phyloP scores from a whole-genome alignment of 805 yeast species.

The Candida ipomoeae region DNA sequence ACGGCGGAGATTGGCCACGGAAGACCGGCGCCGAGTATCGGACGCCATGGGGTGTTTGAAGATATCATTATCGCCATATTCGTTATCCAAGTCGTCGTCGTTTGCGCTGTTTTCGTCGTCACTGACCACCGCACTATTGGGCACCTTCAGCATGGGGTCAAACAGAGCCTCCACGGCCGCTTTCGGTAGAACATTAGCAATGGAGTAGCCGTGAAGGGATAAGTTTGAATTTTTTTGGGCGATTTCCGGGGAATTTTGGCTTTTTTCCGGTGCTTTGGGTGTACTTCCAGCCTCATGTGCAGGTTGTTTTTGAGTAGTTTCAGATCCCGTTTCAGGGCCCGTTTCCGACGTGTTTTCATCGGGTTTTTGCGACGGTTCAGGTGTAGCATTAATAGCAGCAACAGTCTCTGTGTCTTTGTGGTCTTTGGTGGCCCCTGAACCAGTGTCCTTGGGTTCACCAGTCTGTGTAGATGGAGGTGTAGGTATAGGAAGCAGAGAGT shows the following conservation, averaged over 20 bases:
- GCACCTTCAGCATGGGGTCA: conserved; percentile 25
- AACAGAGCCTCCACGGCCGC: conserved; percentile 17
- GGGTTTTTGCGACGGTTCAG: too few relatives aligned
- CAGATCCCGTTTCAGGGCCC: too few relatives aligned
- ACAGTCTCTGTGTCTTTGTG: too few relatives aligned
- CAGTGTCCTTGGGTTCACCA: not conserved
- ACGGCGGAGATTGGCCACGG: conserved; percentile 30
- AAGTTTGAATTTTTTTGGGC: not conserved
- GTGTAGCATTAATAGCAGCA: too few relatives aligned
- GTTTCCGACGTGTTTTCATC: too few relatives aligned
- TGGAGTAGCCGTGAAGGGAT: not conserved
- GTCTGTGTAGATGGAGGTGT: conserved; percentile 1
- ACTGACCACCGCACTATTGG: conserved; percentile 9
- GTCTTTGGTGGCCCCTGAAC: not conserved
- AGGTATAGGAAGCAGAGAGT: conserved; percentile 1
- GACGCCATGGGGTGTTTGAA: conserved; percentile 26
- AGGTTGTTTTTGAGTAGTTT: too few relatives aligned
- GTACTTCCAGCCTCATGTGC: too few relatives aligned
- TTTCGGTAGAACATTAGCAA: not conserved
- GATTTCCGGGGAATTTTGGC: not conserved
- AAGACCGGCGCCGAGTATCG: conserved; percentile 24
- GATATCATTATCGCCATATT: conserved; percentile 26
- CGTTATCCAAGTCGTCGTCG: conserved; percentile 15
- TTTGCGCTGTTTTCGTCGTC: conserved; percentile 9
- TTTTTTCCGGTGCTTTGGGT: too few relatives aligned